These are phyloP conservation scores for Lentinula detonsa DNA, from an alignment of 768 basidiomycete species.

Conservation along the genomic window DNA sequence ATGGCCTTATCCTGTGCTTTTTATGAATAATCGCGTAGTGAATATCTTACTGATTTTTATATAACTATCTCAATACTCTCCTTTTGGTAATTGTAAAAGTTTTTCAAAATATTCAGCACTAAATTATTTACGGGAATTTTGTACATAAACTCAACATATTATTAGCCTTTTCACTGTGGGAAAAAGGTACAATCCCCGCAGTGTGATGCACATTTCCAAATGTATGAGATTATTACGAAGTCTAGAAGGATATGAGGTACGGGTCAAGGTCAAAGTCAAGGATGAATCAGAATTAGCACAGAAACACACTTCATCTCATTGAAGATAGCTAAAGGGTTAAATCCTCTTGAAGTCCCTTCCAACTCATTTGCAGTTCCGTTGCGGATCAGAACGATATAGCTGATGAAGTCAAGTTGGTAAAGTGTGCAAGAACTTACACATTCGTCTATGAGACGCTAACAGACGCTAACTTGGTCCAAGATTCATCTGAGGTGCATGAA, in stretches of 20 bases:
- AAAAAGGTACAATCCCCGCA: too few relatives aligned
- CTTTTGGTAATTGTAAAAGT: too few relatives aligned
- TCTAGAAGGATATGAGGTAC: constrained; percentile 25
- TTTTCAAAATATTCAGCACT: too few relatives aligned
- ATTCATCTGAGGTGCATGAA: constrained; percentile 71
- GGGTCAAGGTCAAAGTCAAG: neutral
- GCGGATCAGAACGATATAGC: constrained; percentile 72
- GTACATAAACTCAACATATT: too few relatives aligned
- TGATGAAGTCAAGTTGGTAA: constrained; percentile 18
- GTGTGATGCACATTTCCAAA: constrained; percentile 61
- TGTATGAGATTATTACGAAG: constrained; percentile 48
- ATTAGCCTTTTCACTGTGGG: too few relatives aligned
- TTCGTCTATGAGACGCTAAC: constrained; percentile 9
- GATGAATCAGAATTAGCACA: neutral
- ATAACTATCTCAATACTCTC: too few relatives aligned
- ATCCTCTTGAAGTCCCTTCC: constrained; percentile 60
- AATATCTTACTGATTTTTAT: too few relatives aligned
- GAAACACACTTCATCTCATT: constrained; percentile 65
- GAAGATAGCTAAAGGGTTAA: constrained; percentile 59
- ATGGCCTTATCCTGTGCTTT: too few relatives aligned
- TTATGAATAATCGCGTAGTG: too few relatives aligned
- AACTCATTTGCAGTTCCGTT: constrained; percentile 67
- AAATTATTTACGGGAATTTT: too few relatives aligned
- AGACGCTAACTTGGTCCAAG: constrained; percentile 82
- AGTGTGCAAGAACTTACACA: neutral